These are phyloP conservation scores for Coemansia guatemalensis DNA, from an alignment of 192 early-diverging fungal genomes.

Conservation along the genomic window DNA sequence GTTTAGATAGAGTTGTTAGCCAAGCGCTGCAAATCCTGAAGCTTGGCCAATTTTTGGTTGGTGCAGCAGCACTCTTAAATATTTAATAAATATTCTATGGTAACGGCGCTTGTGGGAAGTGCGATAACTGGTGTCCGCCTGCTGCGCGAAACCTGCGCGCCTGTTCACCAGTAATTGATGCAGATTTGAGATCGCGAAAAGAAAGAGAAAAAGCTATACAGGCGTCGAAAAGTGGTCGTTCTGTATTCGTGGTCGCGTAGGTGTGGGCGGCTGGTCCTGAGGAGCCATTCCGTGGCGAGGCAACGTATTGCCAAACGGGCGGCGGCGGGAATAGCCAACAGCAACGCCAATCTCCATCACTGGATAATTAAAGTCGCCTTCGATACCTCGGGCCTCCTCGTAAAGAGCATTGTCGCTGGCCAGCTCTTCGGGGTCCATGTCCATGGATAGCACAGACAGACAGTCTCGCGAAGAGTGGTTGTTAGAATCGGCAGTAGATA, in stretches of 20 bases:
- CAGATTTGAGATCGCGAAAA: neutral
- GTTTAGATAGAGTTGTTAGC: neutral
- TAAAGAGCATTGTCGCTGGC: slow-evolving; percentile 37
- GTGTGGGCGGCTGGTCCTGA: neutral
- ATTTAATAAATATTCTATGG: too few species aligned
- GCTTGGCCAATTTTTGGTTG: too few species aligned
- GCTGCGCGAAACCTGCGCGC: neutral
- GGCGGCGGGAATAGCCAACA: slow-evolving; percentile 42
- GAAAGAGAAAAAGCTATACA: neutral
- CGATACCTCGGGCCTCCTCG: slow-evolving; percentile 39
- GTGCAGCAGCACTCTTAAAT: too few species aligned
- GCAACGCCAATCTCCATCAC: slow-evolving; percentile 53
- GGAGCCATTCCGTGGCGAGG: slow-evolving; percentile 6
- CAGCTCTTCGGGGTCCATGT: slow-evolving; percentile 17
- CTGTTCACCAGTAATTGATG: neutral
- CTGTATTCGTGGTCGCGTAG: neutral
- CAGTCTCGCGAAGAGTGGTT: neutral
- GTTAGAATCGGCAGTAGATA: neutral
- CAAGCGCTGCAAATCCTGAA: neutral
- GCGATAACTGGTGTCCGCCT: too few species aligned
- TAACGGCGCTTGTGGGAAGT: too few species aligned
- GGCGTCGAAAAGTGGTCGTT: neutral
- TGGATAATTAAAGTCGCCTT: slow-evolving; percentile 54
- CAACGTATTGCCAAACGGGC: slow-evolving; percentile 39
- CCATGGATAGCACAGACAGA: slow-evolving; percentile 44